These are phyloP conservation scores for Magnaporthiopsis poae DNA, from an alignment of 2,329 filamentous ascomycete genomes.

Conservation along the genomic window DNA sequence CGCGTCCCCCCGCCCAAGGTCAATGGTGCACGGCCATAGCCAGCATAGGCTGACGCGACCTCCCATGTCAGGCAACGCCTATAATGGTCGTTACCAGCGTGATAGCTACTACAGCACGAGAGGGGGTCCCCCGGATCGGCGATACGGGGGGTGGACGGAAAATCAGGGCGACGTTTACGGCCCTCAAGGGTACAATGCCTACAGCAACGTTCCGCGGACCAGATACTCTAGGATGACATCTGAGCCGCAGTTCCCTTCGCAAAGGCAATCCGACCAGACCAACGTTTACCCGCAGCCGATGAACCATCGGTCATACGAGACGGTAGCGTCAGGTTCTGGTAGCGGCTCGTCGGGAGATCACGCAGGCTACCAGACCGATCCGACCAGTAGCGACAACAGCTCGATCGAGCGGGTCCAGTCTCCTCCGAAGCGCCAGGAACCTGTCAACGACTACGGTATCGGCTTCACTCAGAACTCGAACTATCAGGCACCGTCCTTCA, in stretches of 20 bases:
- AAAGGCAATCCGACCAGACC: constrained; percentile 28
- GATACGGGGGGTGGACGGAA: constrained; percentile 3
- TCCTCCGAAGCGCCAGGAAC: constrained; percentile 41
- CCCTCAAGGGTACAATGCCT: constrained; percentile 22
- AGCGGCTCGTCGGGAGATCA: constrained; percentile 65
- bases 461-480: constrained; percentile 36
- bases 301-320: constrained; percentile 78
- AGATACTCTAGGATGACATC: constrained; percentile 34
- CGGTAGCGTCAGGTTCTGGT: constrained; percentile 66
- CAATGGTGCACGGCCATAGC: neutral
- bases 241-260: constrained; percentile 33
- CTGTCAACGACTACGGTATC: constrained; percentile 56
- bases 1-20: neutral
- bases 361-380: constrained; percentile 73
- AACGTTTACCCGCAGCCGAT: constrained; percentile 44
- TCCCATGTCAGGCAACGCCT: constrained; percentile 16
- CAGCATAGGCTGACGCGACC: neutral
- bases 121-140: constrained; percentile 17
- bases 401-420: constrained; percentile 67
- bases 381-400: constrained; percentile 80
- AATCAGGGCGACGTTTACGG: neutral
- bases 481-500: constrained; percentile 33
- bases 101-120: constrained; percentile 43
- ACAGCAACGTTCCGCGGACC: constrained; percentile 22
- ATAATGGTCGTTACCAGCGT: constrained; percentile 36